Evolutionary conservation across 805 yeast species (phyloP), one percentile per base, ranked within the genome.

Genomic region (Yarrowia sp.): DNA sequence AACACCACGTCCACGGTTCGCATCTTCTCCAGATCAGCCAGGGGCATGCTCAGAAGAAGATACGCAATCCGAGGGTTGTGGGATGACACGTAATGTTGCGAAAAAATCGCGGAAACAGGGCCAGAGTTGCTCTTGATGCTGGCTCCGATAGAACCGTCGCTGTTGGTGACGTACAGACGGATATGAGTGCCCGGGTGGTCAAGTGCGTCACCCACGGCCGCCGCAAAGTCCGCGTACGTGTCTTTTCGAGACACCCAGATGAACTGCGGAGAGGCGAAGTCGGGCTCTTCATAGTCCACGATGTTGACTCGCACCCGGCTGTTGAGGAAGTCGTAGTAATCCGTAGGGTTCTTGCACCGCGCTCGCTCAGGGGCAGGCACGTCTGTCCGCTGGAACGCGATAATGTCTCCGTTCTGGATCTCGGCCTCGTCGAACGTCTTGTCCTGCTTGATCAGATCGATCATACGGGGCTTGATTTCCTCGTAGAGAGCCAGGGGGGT

Each of bases 21-120:
- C 87, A 91, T 84, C 70, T 84, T 86, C 76, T 95, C 99, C 73
- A 89, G 84, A 70, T 92, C 96, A 42, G 80, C 83, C 66, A 94
- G 79, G 1, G 93, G 86, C 52, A 92, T 86, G 55, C 86, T 89
- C 73, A 95, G 81, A 0, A 89, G 78, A 74, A 94, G 97, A 75
- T 90, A 94, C 71, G 87, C 88, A 68, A 94, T 84, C 10, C 67
- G 49, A 30, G 46, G 52, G 43, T 60, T 68, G 34, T 58, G 60
- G 10, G 66, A 52, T 13, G 39, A 9, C 13, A 58, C 33, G 53
- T 76, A 70, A 17, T 70, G 61, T 19, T 70, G 49, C 6, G 71
- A n/a, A 6, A 77, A 52, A 30, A 76, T 63, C 58, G 73, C 72
- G 1, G 80, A 73, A 5, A 86, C 80, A 8, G 75, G 73, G 65